Evolutionary conservation across 2,329 filamentous ascomycete genomes (phyloP).

Genomic region (Nothophoma quercina): DNA sequence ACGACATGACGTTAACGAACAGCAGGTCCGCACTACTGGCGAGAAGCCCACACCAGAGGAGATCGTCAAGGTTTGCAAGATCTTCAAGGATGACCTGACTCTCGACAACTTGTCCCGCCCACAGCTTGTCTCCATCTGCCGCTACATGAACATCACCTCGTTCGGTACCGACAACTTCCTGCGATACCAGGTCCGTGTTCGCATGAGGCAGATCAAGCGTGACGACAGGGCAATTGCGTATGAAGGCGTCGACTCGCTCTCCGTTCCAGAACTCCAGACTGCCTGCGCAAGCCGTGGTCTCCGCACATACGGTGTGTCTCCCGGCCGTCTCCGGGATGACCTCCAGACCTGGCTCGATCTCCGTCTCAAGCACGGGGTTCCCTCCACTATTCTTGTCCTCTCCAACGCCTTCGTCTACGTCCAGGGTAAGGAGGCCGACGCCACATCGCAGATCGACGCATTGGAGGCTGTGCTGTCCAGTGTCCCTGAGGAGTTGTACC

Average conservation of each 20-base stretch:
- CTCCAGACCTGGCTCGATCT: slow-evolving; percentile 94
- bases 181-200: slow-evolving; percentile 93
- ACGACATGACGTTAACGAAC: slow-evolving; percentile 24
- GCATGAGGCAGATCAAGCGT: slow-evolving; percentile 99
- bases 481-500: slow-evolving; percentile 97
- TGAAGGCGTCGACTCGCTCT: slow-evolving; percentile 91
- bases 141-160: slow-evolving; percentile 96
- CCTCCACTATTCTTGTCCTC: slow-evolving; percentile 91
- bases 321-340: slow-evolving; percentile 85
- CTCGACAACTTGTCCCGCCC: slow-evolving; percentile 96
- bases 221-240: slow-evolving; percentile 94
- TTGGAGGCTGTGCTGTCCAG: slow-evolving; percentile 90
- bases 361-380: slow-evolving; percentile 91
- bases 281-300: slow-evolving; percentile 92
- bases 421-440: slow-evolving; percentile 82
- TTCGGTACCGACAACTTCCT: slow-evolving; percentile 98
- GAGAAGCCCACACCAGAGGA: slow-evolving; percentile 88
- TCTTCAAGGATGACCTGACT: slow-evolving; percentile 97
- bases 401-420: slow-evolving; percentile 98
- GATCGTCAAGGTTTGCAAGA: slow-evolving; percentile 98
- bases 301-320: slow-evolving; percentile 89
- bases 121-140: slow-evolving; percentile 96
- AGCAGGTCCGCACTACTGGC: slow-evolving; percentile 73
- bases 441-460: slow-evolving; percentile 89
- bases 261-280: slow-evolving; percentile 90